Evolutionary conservation across 768 basidiomycete species (phyloP), one percentile per base, ranked within the genome.

Genomic region (Trametes cingulata): DNA sequence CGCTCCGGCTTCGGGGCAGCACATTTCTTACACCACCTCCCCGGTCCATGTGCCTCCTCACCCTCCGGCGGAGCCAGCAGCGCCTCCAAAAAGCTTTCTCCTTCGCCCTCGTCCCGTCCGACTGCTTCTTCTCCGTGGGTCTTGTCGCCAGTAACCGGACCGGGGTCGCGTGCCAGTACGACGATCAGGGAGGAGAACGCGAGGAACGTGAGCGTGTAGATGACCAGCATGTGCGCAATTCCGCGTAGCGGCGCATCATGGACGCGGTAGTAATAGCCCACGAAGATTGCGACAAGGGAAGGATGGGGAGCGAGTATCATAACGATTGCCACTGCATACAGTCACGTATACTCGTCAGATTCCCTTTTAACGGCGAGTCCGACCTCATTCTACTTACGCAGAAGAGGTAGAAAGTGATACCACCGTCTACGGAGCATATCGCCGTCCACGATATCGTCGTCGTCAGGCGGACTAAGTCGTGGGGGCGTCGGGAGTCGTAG

Each of bases 1-100:
- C 92, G 79, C 65, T 92, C 90, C 5, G 91, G 89, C 73, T 89
- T 91, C 0, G 88, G 86, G 50, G 82, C 84, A 84, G 84, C 88
- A 69, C 91, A 94, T 60, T 85, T 86, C 53, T 85, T 81, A 71
- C 91, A 93, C 88, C 89, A 93, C 62, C 77, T 85, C 20, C 81
- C 82, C 0, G 85, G 85, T 5, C 75, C 72, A 51, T 75, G 50
- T 3, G 60, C 63, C 50, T 86, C 85, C 33, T 80, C 76, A 61
- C 82, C 74, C 3, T 65, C 66, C 6, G 69, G 66, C 8, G 76
- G 69, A 33, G 73, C 71, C 74, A 88, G 80, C 40, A 93, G 75
- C 13, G 88, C 88, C 61, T 90, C 85, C 13, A 73, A 77, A 43
- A 90, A 68, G 33, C 77, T 80, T 51, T 86, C 72, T 19, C 72